Evolutionary conservation across 176 grass and related monocot species (phyloP), one percentile per base, ranked within the genome.

Genomic region (Juncus inflexus): DNA sequence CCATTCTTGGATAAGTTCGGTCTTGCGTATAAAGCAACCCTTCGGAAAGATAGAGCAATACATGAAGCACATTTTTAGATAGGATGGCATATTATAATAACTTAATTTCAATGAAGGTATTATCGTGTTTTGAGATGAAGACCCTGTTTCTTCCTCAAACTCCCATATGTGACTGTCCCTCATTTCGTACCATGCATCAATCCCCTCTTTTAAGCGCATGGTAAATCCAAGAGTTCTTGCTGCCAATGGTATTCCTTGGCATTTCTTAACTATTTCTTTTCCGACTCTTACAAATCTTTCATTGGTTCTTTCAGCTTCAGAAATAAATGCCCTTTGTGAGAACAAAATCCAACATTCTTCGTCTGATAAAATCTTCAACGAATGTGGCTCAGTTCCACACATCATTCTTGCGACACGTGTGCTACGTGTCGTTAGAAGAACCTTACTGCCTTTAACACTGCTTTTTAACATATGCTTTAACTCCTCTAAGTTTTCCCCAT

Each of bases 21-120:
- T 41, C 42, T 61, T 68, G 40, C 59, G 40, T 68, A 77, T 52
- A 50, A 55, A 41, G 55, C 49, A 76, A 15, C 58, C 73, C 16
- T 76, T 76, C 9, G 73, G 73, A 35, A 63, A 76, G 35, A 66
- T 65, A 13, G 59, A 62, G 37, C 73, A 76, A 45, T 76, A 76
- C 7, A 45, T 36, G 47, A 76, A 76, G 50, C 73, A 76, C 28
- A 76, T 35, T 56, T 65, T 76, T 7, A 66, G 65, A 15, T 43
- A 16, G 9, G 12, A 9, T 36, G 73, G 40, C 61, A 65, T 76
- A 76, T 76, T 41, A 45, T 76, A 63, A 66, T 76, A 76, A 9
- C 73, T 65, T 35, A 74, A 41, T 55, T 42, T 52, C 38, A 74
- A 56, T 43, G 70, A 74, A 60, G 52, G 40, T 41, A 74, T 36